Evolutionary conservation across 2,329 filamentous ascomycete genomes (phyloP).

Genomic region (Pezicula neosporulosa): DNA sequence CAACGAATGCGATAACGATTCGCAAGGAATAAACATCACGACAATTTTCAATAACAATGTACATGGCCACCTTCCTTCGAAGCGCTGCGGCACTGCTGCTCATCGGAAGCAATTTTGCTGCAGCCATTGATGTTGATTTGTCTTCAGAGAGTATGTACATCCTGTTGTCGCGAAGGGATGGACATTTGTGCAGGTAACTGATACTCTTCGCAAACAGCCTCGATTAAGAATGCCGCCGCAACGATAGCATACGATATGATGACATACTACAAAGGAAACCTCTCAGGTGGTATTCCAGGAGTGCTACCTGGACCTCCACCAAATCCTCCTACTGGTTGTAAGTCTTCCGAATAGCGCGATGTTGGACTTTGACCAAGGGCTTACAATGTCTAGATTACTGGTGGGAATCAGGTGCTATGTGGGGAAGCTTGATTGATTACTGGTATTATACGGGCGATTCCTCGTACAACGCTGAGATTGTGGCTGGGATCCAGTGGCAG

Average conservation of each 20-base stretch:
- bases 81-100: slow-evolving; percentile 18
- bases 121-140: slow-evolving; percentile 23
- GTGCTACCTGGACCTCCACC: slow-evolving; percentile 43
- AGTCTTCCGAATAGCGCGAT: slow-evolving; percentile 9
- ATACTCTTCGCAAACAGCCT: slow-evolving; percentile 38
- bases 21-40: neutral
- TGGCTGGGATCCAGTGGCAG: slow-evolving; percentile 55
- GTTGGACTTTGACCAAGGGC: neutral
- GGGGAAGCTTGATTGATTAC: slow-evolving; percentile 56
- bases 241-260: slow-evolving; percentile 32
- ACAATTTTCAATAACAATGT: neutral
- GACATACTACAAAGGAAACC: slow-evolving; percentile 37
- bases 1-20: neutral
- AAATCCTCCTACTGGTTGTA: slow-evolving; percentile 25
- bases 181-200: slow-evolving; percentile 27
- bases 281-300: slow-evolving; percentile 41
- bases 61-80: slow-evolving; percentile 13
- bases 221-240: slow-evolving; percentile 26
- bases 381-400: slow-evolving; percentile 40
- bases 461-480: slow-evolving; percentile 51
- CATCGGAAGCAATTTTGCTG: slow-evolving; percentile 13
- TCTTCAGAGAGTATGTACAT: slow-evolving; percentile 18
- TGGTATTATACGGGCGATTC: slow-evolving; percentile 59
- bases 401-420: slow-evolving; percentile 62
- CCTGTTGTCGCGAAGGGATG: slow-evolving; percentile 31